These are phyloP conservation scores for Aureobasidium subglaciale DNA, from an alignment of 2,329 filamentous ascomycete genomes.

Conservation along the genomic window DNA sequence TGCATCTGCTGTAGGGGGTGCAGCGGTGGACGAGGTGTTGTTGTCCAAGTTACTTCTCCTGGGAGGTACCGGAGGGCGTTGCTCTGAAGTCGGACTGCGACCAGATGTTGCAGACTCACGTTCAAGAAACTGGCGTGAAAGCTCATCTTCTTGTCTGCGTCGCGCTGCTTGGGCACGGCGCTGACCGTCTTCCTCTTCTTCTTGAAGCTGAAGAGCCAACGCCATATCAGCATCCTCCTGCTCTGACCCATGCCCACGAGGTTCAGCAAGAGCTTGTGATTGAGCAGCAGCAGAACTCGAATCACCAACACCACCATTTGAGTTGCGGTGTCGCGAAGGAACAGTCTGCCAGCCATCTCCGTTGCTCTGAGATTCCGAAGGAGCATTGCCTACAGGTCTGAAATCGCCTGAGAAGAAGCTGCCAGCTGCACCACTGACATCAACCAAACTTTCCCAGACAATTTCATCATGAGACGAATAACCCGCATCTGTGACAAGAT, in stretches of 20 bases:
- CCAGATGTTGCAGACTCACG: slow-evolving; percentile 25
- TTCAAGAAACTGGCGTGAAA: slow-evolving; percentile 65
- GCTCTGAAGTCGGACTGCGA: slow-evolving; percentile 15
- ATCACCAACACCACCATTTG: neutral
- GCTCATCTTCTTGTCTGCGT: slow-evolving; percentile 43
- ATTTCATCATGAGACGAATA: slow-evolving; percentile 84
- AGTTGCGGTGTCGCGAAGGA: slow-evolving; percentile 27
- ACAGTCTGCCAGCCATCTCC: slow-evolving; percentile 50
- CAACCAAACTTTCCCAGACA: slow-evolving; percentile 89
- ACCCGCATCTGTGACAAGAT: slow-evolving; percentile 85
- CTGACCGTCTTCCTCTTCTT: slow-evolving; percentile 81
- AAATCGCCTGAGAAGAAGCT: slow-evolving; percentile 91
- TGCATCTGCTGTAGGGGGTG: slow-evolving; percentile 17
- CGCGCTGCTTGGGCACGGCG: slow-evolving; percentile 47
- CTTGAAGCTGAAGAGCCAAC: slow-evolving; percentile 83
- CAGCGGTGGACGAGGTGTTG: slow-evolving; percentile 25
- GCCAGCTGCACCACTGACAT: slow-evolving; percentile 74
- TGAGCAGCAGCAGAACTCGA: neutral
- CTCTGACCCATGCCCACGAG: slow-evolving; percentile 48
- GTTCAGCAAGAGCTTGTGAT: slow-evolving; percentile 5
- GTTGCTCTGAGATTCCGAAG: slow-evolving; percentile 22
- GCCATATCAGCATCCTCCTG: slow-evolving; percentile 79
- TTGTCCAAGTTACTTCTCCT: slow-evolving; percentile 25
- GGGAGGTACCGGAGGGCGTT: slow-evolving; percentile 24
- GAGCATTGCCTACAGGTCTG: slow-evolving; percentile 62